Evolutionary conservation across 495 filamentous ascomycete genomes (phyloP), one percentile per base, ranked within the genome.

Genomic region (Annulohypoxylon bovei): DNA sequence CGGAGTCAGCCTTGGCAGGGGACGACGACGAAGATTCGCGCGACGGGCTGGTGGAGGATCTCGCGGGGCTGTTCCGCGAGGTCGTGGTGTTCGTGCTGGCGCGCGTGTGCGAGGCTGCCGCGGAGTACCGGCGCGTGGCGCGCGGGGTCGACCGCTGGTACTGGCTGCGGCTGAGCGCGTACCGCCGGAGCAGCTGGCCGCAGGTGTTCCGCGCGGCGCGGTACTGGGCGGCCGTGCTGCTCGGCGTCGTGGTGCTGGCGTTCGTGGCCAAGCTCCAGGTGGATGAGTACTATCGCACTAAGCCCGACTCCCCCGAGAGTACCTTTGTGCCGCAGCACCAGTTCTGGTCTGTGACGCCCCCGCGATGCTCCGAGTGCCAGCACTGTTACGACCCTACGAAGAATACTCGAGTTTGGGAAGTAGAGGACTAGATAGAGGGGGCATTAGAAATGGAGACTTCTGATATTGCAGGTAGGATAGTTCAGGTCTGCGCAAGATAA

Each of bases 171-270:
- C 14, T 14, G 25, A 56, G 30, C 1, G 49, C 40, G 30, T 71
- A 71, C 58, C 52, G 28, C 0, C 25, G 28, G 52, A 62, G 58
- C 27, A 25, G 9, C 3, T 66, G 69, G 58, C 69, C 63, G 7
- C 23, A 23, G 3, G 11, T 50, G 1, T 14, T 61, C 50, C 40
- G 46, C 22, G 16, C 22, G 7, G 1, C 57, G 4, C 53, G 30
- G 11, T 1, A 9, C 1, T n/a, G 8, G 35, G 1, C 52, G 4
- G 0, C 46, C 22, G 1, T 23, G 1, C 12, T 66, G 5, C 35
- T 72, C 8, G 27, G 16, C 11, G 6, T 56, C 3, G 30, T n/a
- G 0, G 11, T 61, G 1, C 11, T 23, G 20, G 11, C 12, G 20
- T 58, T 6, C 37, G 3, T 58, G 0, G 32, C 0, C 16, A 56